phyloP scores from a whole-genome alignment of 1,284 basidiomycete genomes.

The Pyrrhoderma noxium region DNA sequence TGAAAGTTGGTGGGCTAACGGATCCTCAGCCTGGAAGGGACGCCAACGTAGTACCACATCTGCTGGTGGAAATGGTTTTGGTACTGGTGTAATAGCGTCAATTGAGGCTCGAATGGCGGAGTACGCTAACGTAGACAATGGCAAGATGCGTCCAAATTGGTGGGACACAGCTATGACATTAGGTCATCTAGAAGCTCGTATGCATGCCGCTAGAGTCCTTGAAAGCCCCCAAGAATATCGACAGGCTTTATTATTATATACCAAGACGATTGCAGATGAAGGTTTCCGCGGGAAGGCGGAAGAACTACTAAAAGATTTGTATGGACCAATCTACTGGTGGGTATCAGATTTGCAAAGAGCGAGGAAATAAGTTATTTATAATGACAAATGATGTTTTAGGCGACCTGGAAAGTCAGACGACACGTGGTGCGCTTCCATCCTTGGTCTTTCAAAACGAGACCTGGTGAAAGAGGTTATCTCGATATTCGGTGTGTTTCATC shows the following conservation, averaged over 20 bases:
- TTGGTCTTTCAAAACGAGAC: constrained; percentile 71
- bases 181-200: constrained; percentile 75
- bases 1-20: constrained; percentile 74
- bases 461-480: constrained; percentile 69
- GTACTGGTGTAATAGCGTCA: constrained; percentile 38
- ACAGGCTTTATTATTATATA: constrained; percentile 66
- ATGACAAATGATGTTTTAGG: constrained; percentile 34
- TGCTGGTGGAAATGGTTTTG: constrained; percentile 19
- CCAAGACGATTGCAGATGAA: constrained; percentile 79
- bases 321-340: constrained; percentile 82
- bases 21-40: constrained; percentile 75
- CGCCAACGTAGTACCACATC: constrained; percentile 41
- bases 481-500: constrained; percentile 52
- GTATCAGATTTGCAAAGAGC: constrained; percentile 24
- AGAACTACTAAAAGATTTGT: constrained; percentile 80
- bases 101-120: constrained; percentile 53
- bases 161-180: constrained; percentile 75
- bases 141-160: constrained; percentile 54
- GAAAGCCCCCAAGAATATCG: constrained; percentile 82
- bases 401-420: constrained; percentile 54
- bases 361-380: not conserved
- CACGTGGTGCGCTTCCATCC: constrained; percentile 57
- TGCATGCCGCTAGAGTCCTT: constrained; percentile 64
- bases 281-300: constrained; percentile 80
- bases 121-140: constrained; percentile 27